These are phyloP conservation scores for Trichoderma sp. DNA, from an alignment of 2,329 filamentous ascomycete genomes.

Conservation along the genomic window DNA sequence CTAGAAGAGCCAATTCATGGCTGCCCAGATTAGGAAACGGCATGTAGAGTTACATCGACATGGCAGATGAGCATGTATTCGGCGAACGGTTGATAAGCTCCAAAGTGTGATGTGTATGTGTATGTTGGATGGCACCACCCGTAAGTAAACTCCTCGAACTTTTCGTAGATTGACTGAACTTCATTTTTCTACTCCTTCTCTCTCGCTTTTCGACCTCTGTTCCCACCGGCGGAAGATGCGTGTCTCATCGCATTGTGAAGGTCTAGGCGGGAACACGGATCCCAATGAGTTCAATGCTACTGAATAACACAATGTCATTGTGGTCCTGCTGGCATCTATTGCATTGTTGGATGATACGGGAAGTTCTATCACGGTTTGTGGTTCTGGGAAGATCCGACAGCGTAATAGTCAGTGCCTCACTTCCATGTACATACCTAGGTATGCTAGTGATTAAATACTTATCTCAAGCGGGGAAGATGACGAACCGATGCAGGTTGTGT, in stretches of 20 bases:
- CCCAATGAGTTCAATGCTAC: neutral
- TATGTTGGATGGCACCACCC: neutral
- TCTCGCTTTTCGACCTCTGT: neutral
- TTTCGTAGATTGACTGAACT: neutral
- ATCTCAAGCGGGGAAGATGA: too few relatives aligned
- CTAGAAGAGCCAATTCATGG: neutral
- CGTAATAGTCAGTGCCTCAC: neutral
- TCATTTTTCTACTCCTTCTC: neutral
- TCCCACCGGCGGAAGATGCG: neutral
- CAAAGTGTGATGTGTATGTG: neutral
- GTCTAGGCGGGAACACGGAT: constrained; percentile 1
- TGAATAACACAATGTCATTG: neutral
- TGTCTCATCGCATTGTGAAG: neutral
- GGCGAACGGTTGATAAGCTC: neutral
- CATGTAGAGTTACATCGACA: neutral
- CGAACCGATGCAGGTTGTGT: too few relatives aligned
- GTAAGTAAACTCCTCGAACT: neutral
- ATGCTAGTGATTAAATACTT: too few relatives aligned
- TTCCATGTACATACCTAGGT: too few relatives aligned
- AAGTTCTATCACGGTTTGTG: neutral
- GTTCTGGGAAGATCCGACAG: neutral
- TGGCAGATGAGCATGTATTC: neutral
- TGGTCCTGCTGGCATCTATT: neutral
- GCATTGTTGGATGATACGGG: neutral
- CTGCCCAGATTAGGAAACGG: neutral